Evolutionary conservation across 2,329 filamentous ascomycete species (phyloP), one percentile per base, ranked within the genome.

Genomic region (Apiospora aurea): DNA sequence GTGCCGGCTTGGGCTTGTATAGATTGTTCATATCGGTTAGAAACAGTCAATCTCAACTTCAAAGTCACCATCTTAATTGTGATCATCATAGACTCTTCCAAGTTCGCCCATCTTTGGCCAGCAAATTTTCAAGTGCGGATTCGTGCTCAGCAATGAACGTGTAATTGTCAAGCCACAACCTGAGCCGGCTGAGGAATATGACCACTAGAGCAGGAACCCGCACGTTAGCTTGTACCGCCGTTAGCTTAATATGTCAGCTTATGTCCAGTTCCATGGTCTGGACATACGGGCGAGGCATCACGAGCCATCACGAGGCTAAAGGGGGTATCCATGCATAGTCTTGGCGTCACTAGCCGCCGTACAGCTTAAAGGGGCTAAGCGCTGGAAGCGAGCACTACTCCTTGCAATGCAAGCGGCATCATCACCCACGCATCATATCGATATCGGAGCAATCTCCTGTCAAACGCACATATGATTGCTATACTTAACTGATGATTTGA

Each of bases 351-450:
- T 41, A 38, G 57, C 29, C 57, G 34, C 57, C 18, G n/a, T 41
- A n/a, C 18, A 41, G 34, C 57, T 64, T 64, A 64, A 64, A 64
- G 57, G 57, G 57, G 57, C 34, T 64, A 64, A 64, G 57, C 57
- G 57, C 29, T 41, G 57, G 29, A 6, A 24, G 24, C 18, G 57
- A 38, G 16, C 46, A n/a, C 16, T 61, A 16, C 53, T 61, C 14
- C 18, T 8, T 34, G 18, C 34, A 14, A 24, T 64, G 4, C 18
- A 51, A 64, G 4, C 34, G 10, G n/a, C 21, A 64, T 1, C 21
- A 41, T 41, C 8, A 21, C 34, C 34, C 21, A 64, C 57, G 34
- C 16, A 38, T 21, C 46, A 11, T 3, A 10, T 11, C 16, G 16
- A 34, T 38, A 61, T 38, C 4, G 16, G 34, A 34, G 29, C 29